phyloP scores from a whole-genome alignment of 345 rosid species.

The Passiflora organensis region DNA sequence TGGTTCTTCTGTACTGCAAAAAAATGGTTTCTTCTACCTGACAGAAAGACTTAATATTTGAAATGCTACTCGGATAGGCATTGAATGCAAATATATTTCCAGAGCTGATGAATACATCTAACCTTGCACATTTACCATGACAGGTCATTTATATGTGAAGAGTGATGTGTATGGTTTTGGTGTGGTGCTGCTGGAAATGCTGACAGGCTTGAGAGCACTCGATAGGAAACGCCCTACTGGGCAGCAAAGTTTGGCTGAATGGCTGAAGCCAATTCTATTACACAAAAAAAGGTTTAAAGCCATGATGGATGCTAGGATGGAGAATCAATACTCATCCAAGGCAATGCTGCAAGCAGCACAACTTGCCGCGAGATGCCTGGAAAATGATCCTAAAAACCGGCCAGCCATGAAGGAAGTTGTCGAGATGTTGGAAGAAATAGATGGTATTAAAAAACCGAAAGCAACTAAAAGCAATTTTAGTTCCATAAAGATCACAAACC shows the following conservation, averaged over 20 bases:
- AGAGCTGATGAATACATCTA: too few relatives aligned
- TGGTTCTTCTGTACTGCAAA: too few relatives aligned
- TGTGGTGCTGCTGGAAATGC: constrained; percentile 53
- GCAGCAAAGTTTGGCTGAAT: constrained; percentile 49
- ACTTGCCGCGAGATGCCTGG: constrained; percentile 40
- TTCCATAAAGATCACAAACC: constrained; percentile 13
- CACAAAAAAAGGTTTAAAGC: constrained; percentile 34
- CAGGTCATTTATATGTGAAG: constrained; percentile 61
- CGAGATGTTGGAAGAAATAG: constrained; percentile 48
- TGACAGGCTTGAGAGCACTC: constrained; percentile 50
- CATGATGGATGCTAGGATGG: constrained; percentile 42
- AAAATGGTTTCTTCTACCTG: too few relatives aligned
- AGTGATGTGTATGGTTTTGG: constrained; percentile 74
- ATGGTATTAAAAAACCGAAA: constrained; percentile 23
- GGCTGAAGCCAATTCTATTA: constrained; percentile 44
- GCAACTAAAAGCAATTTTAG: constrained; percentile 6
- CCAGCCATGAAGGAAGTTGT: constrained; percentile 58
- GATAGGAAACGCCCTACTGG: constrained; percentile 33
- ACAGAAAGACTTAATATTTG: too few relatives aligned
- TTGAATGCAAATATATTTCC: too few relatives aligned
- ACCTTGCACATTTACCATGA: not conserved
- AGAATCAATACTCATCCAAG: constrained; percentile 47
- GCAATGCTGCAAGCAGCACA: constrained; percentile 42
- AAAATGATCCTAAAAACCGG: constrained; percentile 41
- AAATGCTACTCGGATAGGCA: too few relatives aligned